Conservation (phyloP, 2,329 filamentous ascomycete genomes). For the Aspergillus sp. region DNA sequence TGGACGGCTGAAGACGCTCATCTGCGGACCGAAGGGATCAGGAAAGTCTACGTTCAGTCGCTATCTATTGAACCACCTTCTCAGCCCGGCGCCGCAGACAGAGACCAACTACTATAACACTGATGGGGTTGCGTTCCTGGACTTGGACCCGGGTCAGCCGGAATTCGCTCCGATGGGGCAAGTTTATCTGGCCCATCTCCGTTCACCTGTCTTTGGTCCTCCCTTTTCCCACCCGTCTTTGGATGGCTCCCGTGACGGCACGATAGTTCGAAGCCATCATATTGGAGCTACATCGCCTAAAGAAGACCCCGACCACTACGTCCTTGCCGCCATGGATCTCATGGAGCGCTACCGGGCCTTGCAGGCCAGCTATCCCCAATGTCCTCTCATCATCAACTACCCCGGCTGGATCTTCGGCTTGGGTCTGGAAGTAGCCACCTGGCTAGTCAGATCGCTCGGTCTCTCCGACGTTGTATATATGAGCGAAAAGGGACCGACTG, state of each 20-base stretch:
- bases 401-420: conserved; percentile 59
- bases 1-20: conserved; percentile 46
- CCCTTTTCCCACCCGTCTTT: conserved; percentile 55
- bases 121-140: conserved; percentile 56
- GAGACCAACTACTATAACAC: conserved; percentile 33
- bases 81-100: conserved; percentile 43
- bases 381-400: conserved; percentile 59
- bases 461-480: conserved; percentile 58
- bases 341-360: conserved; percentile 51
- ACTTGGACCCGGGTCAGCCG: conserved; percentile 61
- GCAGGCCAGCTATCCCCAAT: conserved; percentile 42
- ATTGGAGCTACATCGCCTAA: conserved; percentile 57
- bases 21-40: conserved; percentile 58
- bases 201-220: conserved; percentile 56
- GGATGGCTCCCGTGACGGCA: conserved; percentile 37
- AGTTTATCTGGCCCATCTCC: conserved; percentile 58
- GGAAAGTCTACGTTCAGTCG: conserved; percentile 64
- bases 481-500: conserved; percentile 50
- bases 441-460: conserved; percentile 49
- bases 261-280: conserved; percentile 54
- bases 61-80: conserved; percentile 57
- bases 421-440: conserved; percentile 52
- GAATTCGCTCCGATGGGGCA: conserved; percentile 62
- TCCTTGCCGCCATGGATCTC: conserved; percentile 55
- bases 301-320: conserved; percentile 60